Base-by-base conservation (phyloP, 495 filamentous ascomycete species). In the Daldinia bambusicola region DNA sequence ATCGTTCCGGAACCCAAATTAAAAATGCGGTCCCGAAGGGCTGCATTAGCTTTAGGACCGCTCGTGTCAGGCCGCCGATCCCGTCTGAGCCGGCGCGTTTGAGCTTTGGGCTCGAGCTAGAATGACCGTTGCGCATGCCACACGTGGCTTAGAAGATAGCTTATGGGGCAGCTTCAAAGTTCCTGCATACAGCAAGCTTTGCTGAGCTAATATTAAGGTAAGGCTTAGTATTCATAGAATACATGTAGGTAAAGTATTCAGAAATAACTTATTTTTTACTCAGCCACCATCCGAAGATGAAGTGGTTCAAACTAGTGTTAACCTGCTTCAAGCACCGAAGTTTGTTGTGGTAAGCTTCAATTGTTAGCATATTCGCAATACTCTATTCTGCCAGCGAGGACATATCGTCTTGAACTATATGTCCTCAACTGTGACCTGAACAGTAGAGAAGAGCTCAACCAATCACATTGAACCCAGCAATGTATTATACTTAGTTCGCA, bases 61-160 rank as follows among this genome's bases (percentile, higher is more conserved):
- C 45, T 31, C 61, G 70, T 72, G 22, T 72, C 70, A 67, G 57
- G 22, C 50, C 50, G 56, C 30, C 18, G 61, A 69, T 69, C 63
- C 52, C 63, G 50, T 37, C 32, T 62, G 37, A 57, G 22, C 50
- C 50, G 52, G 20, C 40, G 48, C 18, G 18, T 53, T 41, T 59
- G 34, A 38, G 30, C 41, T 57, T 61, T 13, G 6, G 37, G 37
- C 43, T 63, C 38, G 20, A 61, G 37, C 32, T 57, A 51, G 41
- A 50, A 34, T 13, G 7, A 22, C 10, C 36, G 45, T 0, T 12
- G 16, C 48, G 55, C 55, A 31, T 34, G 55, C 60, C 67, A 69
- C 60, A 45, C 0, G 18, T 48, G 43, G 43, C 43, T 48, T 48
- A 48, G 26, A 4, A 48, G 6, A 4, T 8, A 48, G 43, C 26